Percentiles rank a stretch among this genome's conserved stretches.
These are phyloP conservation scores for Immersiporthe knoxdaviesiana DNA, from an alignment of 2,329 filamentous ascomycete species.

Conservation along the genomic window DNA sequence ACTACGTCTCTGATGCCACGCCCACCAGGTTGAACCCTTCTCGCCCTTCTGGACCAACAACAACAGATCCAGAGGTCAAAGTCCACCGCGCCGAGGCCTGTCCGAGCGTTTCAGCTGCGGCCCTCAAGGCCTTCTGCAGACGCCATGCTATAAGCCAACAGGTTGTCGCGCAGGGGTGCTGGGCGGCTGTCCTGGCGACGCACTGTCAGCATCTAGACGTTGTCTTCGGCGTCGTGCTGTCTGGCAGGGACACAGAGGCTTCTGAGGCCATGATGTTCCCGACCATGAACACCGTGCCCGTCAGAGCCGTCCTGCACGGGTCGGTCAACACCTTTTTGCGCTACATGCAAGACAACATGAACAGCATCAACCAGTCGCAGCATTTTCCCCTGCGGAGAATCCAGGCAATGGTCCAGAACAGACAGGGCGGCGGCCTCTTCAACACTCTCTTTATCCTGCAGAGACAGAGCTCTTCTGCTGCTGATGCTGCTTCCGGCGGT, in stretches of 20 bases:
- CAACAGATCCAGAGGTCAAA: neutral
- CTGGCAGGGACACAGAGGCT: constrained; percentile 77
- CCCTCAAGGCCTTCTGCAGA: constrained; percentile 65
- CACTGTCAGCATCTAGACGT: constrained; percentile 70
- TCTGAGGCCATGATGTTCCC: constrained; percentile 76
- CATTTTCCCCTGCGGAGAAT: constrained; percentile 73
- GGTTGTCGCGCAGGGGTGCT: constrained; percentile 74
- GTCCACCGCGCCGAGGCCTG: constrained; percentile 48
- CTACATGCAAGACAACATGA: constrained; percentile 73
- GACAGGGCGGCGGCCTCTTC: constrained; percentile 48
- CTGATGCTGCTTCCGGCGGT: neutral
- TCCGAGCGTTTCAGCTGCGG: constrained; percentile 46
- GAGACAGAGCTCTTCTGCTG: constrained; percentile 38
- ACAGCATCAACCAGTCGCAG: constrained; percentile 70
- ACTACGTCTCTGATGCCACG: constrained; percentile 60
- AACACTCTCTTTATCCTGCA: constrained; percentile 62
- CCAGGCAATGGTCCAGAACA: constrained; percentile 52
- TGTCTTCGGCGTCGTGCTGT: constrained; percentile 80
- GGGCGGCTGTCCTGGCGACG: constrained; percentile 71
- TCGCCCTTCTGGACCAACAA: neutral
- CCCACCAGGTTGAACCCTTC: constrained; percentile 37
- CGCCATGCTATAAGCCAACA: constrained; percentile 72
- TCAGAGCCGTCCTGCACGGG: constrained; percentile 75
- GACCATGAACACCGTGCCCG: constrained; percentile 86
- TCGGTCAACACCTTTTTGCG: constrained; percentile 64